Evolutionary conservation across 2,329 filamentous ascomycete species (phyloP), one percentile per base, ranked within the genome.

Genomic region (Epichloe hybrida): DNA sequence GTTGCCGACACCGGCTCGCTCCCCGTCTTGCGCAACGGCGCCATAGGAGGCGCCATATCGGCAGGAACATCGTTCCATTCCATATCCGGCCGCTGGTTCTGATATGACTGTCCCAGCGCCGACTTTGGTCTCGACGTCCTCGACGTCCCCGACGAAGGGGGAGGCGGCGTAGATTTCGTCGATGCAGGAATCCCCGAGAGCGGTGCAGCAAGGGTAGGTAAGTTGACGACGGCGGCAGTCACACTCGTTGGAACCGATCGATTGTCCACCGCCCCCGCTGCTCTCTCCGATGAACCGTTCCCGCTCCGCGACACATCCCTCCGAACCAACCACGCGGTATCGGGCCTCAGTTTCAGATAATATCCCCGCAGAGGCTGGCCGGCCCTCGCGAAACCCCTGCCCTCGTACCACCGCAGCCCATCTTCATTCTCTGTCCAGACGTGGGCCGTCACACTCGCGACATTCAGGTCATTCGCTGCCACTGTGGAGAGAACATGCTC

Each of bases 341-440:
- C 73, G 3, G 81, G 81, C 48, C 74, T 71, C 38, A 85, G 69
- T 58, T 77, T 79, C 58, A 75, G 68, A 63, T 85, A 85, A 62
- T 85, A 85, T 3, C 74, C 74, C 36, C 70, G 62, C 9, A 82
- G 62, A n/a, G 71, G 68, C 37, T 69, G 58, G 13, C 68, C 70
- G 46, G 73, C 69, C 48, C 69, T 68, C 52, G 61, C 58, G 61
- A 85, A 85, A 3, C 79, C 78, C 9, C 78, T 72, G 23, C 71
- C 69, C 35, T 68, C 59, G 64, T 85, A 85, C 81, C 81, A 85
- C 52, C 69, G 69, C 54, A 84, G 64, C 0, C 74, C 81, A 20
- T 83, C 80, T 2, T 75, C 72, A 61, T 83, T 84, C 53, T 80
- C 73, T 11, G 80, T 81, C 81, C 81, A 85, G 15, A 84, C 81